phyloP scores from a whole-genome alignment of 108 stramenopile species.

The Pseudonitzschia multistriata region DNA sequence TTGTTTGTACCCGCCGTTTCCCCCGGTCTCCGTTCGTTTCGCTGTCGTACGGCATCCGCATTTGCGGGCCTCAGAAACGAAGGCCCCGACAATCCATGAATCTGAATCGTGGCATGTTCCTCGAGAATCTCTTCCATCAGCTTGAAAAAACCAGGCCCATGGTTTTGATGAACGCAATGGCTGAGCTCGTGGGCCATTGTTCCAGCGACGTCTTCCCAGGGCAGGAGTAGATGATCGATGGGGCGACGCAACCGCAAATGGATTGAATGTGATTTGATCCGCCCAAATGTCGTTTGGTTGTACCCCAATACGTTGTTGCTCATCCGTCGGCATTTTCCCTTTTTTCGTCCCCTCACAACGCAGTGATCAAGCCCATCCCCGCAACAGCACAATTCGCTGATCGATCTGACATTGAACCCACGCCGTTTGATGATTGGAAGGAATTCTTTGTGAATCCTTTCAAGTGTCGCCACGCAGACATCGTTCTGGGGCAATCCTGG shows the following conservation, averaged over 20 bases:
- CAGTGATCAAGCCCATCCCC: conserved; percentile 51
- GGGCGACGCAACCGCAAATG: conserved; percentile 76
- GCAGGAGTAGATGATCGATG: conserved; percentile 31
- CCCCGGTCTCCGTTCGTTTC: background rate
- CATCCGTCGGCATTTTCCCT: conserved; percentile 29
- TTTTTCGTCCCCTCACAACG: conserved; percentile 9
- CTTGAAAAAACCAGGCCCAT: conserved; percentile 65
- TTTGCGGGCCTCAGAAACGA: background rate
- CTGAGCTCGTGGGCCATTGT: conserved; percentile 84
- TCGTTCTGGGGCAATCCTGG: conserved; percentile 46
- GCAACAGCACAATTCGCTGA: conserved; percentile 86
- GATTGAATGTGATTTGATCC: conserved; percentile 48
- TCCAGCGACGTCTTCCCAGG: conserved; percentile 72
- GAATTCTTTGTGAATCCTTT: conserved; percentile 67
- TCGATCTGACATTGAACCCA: conserved; percentile 56
- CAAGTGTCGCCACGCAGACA: conserved; percentile 41
- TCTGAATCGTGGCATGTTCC: conserved; percentile 51
- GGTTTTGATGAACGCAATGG: conserved; percentile 61
- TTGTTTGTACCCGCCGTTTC: background rate
- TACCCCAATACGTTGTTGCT: conserved; percentile 73
- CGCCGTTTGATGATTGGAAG: conserved; percentile 55
- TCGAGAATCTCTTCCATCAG: conserved; percentile 84
- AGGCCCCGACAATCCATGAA: conserved; percentile 7
- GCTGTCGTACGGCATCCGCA: background rate
- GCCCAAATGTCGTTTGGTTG: conserved; percentile 49